These are phyloP conservation scores for Dysphania ambrosioides DNA, from an alignment of 148 eudicot genomes.

Conservation along the genomic window DNA sequence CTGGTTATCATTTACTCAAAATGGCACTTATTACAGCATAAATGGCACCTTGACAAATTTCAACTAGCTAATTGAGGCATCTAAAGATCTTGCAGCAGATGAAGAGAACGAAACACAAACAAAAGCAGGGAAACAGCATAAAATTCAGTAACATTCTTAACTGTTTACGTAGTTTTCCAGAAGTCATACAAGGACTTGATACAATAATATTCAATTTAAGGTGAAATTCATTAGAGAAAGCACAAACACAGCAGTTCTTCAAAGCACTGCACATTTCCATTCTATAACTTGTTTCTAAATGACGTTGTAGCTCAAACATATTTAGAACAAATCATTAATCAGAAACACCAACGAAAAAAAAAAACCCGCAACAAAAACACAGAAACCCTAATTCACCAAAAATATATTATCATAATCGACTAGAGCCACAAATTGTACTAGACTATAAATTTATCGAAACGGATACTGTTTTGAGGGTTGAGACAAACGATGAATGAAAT, in stretches of 20 bases:
- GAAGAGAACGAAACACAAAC: not conserved
- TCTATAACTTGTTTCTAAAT: not conserved
- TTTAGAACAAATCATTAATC: not conserved
- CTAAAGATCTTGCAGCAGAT: not conserved
- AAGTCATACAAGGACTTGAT: not conserved
- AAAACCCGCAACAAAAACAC: not conserved
- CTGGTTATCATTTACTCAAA: not conserved
- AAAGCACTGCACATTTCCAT: not conserved
- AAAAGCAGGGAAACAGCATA: not conserved
- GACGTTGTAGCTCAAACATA: constrained; percentile 1
- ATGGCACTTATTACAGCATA: not conserved
- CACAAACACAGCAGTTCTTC: not conserved
- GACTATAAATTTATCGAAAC: no score
- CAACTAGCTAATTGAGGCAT: not conserved
- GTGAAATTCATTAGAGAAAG: not conserved
- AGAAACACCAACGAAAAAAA: no score
- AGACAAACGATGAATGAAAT: no score
- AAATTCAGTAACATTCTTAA: not conserved
- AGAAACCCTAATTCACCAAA: no score
- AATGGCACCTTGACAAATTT: no score
- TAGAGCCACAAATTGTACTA: no score
- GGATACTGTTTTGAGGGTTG: no score
- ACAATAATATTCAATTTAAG: not conserved
- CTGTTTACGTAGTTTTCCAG: not conserved
- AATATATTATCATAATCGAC: no score